Evolutionary conservation across 1,284 basidiomycete genomes (phyloP).

Genomic region (Rugosomyces carneus): DNA sequence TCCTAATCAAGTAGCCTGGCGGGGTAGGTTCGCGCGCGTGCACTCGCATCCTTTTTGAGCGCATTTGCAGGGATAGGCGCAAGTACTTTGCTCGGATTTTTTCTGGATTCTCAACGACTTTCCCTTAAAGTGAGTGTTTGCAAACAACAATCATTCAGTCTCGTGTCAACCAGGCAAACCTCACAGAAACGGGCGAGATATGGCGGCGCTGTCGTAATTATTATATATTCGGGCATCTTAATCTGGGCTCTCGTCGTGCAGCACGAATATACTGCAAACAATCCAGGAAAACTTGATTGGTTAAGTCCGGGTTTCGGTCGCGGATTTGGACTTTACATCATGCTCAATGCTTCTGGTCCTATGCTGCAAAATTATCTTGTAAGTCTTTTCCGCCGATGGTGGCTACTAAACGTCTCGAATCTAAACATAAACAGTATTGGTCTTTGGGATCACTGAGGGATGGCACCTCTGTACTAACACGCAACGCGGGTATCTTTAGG

Average conservation of each 20-base stretch:
- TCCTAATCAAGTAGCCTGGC: not conserved
- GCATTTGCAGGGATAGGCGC: slow-evolving; percentile 16
- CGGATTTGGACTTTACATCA: slow-evolving; percentile 17
- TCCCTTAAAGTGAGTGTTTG: slow-evolving; percentile 11
- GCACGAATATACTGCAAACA: slow-evolving; percentile 13
- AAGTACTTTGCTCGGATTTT: slow-evolving; percentile 14
- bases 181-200: slow-evolving; percentile 13
- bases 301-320: slow-evolving; percentile 17
- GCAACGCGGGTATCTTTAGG: slow-evolving; percentile 15
- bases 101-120: slow-evolving; percentile 16
- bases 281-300: slow-evolving; percentile 19
- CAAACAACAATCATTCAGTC: not conserved
- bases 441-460: slow-evolving; percentile 17
- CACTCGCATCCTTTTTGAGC: slow-evolving; percentile 17
- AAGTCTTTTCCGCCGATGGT: not conserved
- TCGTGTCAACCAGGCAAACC: not conserved
- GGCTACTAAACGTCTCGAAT: not conserved
- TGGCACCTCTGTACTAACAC: slow-evolving; percentile 16
- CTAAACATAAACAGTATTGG: slow-evolving; percentile 15
- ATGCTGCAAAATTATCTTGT: slow-evolving; percentile 19
- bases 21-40: slow-evolving; percentile 16
- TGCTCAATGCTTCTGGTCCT: slow-evolving; percentile 17
- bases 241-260: slow-evolving; percentile 20
- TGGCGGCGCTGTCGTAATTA: slow-evolving; percentile 14
- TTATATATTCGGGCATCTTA: slow-evolving; percentile 14